These are phyloP conservation scores for Aureobasidium musti DNA, from an alignment of 2,329 filamentous ascomycete genomes.

Conservation along the genomic window DNA sequence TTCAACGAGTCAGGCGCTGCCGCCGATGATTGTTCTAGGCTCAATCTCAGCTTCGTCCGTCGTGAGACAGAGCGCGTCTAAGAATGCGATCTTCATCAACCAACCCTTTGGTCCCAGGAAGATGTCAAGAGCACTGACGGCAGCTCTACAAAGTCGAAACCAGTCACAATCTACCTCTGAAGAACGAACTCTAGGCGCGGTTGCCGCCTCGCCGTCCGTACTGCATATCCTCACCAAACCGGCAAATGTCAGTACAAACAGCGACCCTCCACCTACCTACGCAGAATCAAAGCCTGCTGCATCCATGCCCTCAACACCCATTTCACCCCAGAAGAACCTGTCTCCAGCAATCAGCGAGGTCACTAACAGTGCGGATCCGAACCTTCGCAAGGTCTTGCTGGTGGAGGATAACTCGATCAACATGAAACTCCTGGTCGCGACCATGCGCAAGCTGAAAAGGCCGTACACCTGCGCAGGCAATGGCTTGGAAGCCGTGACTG, in stretches of 20 bases:
- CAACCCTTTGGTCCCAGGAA: slow-evolving; percentile 35
- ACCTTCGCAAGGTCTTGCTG: slow-evolving; percentile 33
- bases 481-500: slow-evolving; percentile 52
- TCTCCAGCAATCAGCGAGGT: background rate
- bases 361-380: background rate
- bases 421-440: slow-evolving; percentile 36
- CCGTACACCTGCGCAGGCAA: slow-evolving; percentile 43
- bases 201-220: background rate
- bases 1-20: background rate
- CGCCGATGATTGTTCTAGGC: slow-evolving; percentile 24
- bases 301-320: background rate
- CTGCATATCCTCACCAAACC: background rate
- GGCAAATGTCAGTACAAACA: background rate
- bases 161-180: background rate
- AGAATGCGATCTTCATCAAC: slow-evolving; percentile 28
- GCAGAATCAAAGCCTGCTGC: background rate
- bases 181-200: background rate
- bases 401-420: slow-evolving; percentile 43
- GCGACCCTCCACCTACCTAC: slow-evolving; percentile 9
- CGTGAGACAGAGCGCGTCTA: slow-evolving; percentile 5
- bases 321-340: background rate
- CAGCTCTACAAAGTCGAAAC: slow-evolving; percentile 1
- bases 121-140: slow-evolving; percentile 31
- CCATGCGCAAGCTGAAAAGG: slow-evolving; percentile 33
- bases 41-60: slow-evolving; percentile 4